These are phyloP conservation scores for Lupinus albus DNA, from an alignment of 306 rosid genomes.

Conservation along the genomic window DNA sequence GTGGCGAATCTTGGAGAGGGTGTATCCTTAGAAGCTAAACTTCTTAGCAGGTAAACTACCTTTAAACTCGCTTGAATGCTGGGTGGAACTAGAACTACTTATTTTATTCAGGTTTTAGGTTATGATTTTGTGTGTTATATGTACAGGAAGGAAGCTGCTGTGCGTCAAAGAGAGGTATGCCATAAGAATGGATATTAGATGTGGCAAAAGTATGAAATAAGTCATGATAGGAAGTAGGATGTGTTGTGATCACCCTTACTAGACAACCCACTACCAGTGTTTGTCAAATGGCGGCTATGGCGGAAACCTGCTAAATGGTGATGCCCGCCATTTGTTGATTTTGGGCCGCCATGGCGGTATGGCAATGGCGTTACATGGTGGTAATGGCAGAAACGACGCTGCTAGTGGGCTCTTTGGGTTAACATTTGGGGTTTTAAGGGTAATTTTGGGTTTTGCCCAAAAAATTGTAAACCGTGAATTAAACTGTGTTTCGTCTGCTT, in stretches of 20 bases:
- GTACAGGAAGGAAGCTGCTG: slow-evolving; percentile 92
- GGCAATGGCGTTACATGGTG: too few species aligned
- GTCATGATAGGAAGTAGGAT: slow-evolving; percentile 32
- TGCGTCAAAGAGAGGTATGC: slow-evolving; percentile 96
- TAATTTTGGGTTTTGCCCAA: too few species aligned
- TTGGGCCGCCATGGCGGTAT: too few species aligned
- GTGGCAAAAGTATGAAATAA: slow-evolving; percentile 38
- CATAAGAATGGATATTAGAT: slow-evolving; percentile 29
- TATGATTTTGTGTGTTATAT: slow-evolving; percentile 44
- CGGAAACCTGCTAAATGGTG: too few species aligned
- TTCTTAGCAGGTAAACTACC: slow-evolving; percentile 72
- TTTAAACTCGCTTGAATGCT: slow-evolving; percentile 29
- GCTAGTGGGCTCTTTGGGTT: too few species aligned
- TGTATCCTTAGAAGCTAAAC: slow-evolving; percentile 91
- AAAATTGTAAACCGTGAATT: too few species aligned
- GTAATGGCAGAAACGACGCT: too few species aligned
- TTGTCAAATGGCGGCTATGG: too few species aligned
- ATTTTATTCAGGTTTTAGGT: slow-evolving; percentile 26
- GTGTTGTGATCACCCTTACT: slow-evolving; percentile 32
- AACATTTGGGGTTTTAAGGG: too few species aligned
- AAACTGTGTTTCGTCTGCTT: too few species aligned
- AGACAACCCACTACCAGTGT: slow-evolving; percentile 35
- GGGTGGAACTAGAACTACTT: slow-evolving; percentile 11
- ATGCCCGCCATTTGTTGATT: too few species aligned
- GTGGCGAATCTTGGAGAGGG: slow-evolving; percentile 97